phyloP scores from a whole-genome alignment of 2,329 filamentous ascomycete species.

The Fusarium domesticum region DNA sequence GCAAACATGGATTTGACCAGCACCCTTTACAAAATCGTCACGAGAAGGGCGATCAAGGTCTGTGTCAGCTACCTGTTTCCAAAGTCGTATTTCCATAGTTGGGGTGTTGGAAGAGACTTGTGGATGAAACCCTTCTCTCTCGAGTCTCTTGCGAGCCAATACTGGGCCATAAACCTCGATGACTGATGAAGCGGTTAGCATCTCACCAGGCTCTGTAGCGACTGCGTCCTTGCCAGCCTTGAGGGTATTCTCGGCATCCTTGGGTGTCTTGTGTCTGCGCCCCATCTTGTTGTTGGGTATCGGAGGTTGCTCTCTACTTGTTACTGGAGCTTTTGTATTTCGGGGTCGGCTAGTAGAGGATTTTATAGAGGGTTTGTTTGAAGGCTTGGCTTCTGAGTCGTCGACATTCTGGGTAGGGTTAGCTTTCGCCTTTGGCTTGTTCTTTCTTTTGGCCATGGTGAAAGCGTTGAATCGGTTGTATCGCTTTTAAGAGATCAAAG shows the following conservation, averaged over 20 bases:
- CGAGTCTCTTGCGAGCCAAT: not conserved
- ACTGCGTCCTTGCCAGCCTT: not conserved
- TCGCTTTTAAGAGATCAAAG: not conserved
- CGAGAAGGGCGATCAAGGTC: not conserved
- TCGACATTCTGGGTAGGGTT: not conserved
- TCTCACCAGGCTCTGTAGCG: not conserved
- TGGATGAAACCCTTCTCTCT: not conserved
- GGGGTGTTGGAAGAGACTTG: not conserved
- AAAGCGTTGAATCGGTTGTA: not conserved
- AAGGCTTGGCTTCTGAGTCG: not conserved
- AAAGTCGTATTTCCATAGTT: not conserved
- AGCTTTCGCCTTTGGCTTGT: not conserved
- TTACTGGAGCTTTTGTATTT: not conserved
- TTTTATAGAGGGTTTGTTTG: not conserved
- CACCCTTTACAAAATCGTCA: not conserved
- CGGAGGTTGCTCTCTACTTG: not conserved
- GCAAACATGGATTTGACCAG: not conserved
- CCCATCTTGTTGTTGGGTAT: not conserved
- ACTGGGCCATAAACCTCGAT: not conserved
- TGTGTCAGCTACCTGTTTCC: not conserved
- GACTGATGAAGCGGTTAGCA: not conserved
- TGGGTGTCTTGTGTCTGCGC: not conserved
- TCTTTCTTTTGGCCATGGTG: slow-evolving; percentile 1
- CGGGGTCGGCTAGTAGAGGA: too few species aligned
- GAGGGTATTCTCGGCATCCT: not conserved